These are phyloP conservation scores for Rheum nobile DNA, from an alignment of 148 eudicot genomes.

Conservation along the genomic window DNA sequence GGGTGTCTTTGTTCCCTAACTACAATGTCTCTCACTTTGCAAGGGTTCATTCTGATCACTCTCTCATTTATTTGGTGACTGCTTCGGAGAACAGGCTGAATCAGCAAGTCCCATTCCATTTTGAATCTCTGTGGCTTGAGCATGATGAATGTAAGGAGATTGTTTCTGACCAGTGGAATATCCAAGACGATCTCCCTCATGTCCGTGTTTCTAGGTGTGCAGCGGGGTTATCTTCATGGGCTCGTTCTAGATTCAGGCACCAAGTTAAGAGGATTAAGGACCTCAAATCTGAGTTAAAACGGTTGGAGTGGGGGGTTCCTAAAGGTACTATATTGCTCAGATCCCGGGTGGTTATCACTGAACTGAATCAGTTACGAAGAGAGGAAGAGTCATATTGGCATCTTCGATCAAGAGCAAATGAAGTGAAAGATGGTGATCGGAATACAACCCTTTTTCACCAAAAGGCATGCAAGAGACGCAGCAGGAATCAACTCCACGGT, in stretches of 20 bases:
- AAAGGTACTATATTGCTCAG: not conserved
- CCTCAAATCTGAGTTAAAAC: no score
- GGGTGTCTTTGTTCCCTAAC: no score
- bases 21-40: no score
- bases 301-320: no score
- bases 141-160: not conserved
- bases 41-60: no score
- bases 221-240: no score
- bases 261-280: no score
- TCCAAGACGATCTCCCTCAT: not conserved
- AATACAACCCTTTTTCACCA: not conserved
- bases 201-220: no score
- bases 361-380: not conserved
- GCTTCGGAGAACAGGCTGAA: no score
- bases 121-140: not conserved
- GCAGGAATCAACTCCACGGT: not conserved
- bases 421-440: not conserved
- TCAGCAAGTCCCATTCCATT: no score
- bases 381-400: not conserved
- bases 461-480: not conserved
- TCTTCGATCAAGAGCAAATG: not conserved
- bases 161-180: not conserved
- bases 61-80: no score
- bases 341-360: not conserved
- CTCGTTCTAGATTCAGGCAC: no score